These are phyloP conservation scores for Amaranthus cruentus DNA, from an alignment of 148 eudicot genomes.

Conservation along the genomic window DNA sequence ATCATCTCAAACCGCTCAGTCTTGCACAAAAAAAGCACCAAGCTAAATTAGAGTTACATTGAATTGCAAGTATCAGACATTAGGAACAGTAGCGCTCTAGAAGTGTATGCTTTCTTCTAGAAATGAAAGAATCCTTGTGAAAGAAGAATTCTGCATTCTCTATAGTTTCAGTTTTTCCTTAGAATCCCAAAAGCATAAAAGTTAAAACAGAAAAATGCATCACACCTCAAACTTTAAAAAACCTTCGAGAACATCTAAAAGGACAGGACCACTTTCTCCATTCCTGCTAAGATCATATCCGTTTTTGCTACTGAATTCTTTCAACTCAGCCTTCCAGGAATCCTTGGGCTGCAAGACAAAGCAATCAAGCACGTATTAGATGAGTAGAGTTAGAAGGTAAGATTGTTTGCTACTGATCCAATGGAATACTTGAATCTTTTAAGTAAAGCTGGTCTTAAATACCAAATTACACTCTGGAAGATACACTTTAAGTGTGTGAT, in stretches of 20 bases:
- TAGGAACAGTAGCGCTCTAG: not conserved
- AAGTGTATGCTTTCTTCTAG: not conserved
- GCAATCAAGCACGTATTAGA: constrained; percentile 4
- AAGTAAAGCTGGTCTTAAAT: constrained; percentile 16
- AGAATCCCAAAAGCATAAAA: not conserved
- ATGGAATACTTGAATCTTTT: not conserved
- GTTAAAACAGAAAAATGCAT: not conserved
- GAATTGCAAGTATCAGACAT: not conserved
- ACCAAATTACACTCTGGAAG: constrained; percentile 95
- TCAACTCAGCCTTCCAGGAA: constrained; percentile 83
- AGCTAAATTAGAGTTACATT: not conserved
- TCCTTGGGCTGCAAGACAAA: constrained; percentile 67
- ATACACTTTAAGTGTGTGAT: constrained; percentile 85
- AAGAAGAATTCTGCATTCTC: not conserved
- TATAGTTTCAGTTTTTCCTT: not conserved
- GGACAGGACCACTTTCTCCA: constrained; percentile 88
- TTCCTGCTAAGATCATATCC: constrained; percentile 82
- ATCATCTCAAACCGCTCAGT: not conserved
- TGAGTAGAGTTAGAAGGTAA: not conserved
- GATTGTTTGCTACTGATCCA: not conserved
- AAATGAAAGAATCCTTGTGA: not conserved
- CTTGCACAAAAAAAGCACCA: not conserved
- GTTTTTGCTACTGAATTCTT: constrained; percentile 86
- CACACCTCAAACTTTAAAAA: constrained; percentile 88
- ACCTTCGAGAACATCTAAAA: constrained; percentile 93